Evolutionary conservation across 257 asterid genomes (phyloP), one percentile per base, ranked within the genome.

Genomic region (Solanum peruvianum): DNA sequence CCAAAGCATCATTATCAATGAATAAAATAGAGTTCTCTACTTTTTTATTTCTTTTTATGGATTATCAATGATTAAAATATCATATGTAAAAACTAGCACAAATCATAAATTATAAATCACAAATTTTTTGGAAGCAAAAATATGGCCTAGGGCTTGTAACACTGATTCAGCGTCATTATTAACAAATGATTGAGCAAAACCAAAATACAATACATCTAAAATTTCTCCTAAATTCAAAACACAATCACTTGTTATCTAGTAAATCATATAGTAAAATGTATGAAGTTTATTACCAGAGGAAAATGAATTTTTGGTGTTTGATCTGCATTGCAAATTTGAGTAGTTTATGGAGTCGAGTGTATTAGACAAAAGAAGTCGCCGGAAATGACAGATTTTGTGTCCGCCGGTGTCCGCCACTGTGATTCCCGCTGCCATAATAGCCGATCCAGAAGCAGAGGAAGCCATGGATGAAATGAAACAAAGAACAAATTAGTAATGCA

Each of bases 361-460:
- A 86, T 27, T 87, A 92, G 90, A n/a, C 82, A 39, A 2, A 69
- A 88, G 88, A 4, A 89, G 11, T 45, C 84, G 92, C 45, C 81
- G 78, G 82, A 92, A 87, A 87, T 69, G 86, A 60, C 93, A 85
- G 35, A 93, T 42, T 84, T 86, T 89, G 84, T 88, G 86, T 82
- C 45, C 88, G 6, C 60, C 23, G 3, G 89, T 81, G 80, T 60
- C 81, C 42, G 81, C 41, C 4, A 90, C 47, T 45, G 88, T 90
- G 87, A 87, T 37, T 18, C 87, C 90, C 49, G 89, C 64, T 70
- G 93, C 87, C 60, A 88, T 91, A 41, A 90, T 73, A 78, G 98
- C 91, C 41, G 97, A 93, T 89, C 96, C 97, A 18, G 94, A 90
- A 60, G 92, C 92, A 42, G 92, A 83, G 85, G 94, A 88, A 87